phyloP scores from a whole-genome alignment of 768 basidiomycete species.

The Nevesoporus exiguus region DNA sequence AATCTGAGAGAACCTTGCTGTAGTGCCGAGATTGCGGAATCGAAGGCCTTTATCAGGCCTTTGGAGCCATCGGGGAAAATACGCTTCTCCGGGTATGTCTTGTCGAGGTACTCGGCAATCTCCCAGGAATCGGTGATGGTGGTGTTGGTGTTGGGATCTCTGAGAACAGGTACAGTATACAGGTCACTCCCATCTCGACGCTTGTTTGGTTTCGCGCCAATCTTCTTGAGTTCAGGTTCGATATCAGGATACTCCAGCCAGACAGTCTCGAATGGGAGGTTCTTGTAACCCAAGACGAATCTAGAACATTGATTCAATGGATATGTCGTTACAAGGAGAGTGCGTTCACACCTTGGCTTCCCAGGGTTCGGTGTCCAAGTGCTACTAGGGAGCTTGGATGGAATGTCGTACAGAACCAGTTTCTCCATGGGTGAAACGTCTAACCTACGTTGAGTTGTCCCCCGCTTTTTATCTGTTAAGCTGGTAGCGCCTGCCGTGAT shows the following conservation, averaged over 20 bases:
- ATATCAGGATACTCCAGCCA: constrained; percentile 37
- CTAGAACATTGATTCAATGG: constrained; percentile 15
- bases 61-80: constrained; percentile 23
- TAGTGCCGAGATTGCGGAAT: background rate
- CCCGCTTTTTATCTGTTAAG: constrained; percentile 3
- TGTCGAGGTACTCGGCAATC: constrained; percentile 38
- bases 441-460: background rate
- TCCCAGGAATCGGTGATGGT: constrained; percentile 30
- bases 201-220: constrained; percentile 25
- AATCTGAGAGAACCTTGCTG: constrained; percentile 5
- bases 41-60: constrained; percentile 22
- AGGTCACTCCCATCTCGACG: constrained; percentile 13
- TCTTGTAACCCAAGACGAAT: constrained; percentile 31
- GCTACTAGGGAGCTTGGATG: constrained; percentile 29
- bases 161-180: constrained; percentile 35
- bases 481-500: no score
- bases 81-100: constrained; percentile 31
- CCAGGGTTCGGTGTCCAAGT: constrained; percentile 37
- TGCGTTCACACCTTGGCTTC: constrained; percentile 33
- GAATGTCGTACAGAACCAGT: constrained; percentile 37
- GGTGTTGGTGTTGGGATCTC: constrained; percentile 29
- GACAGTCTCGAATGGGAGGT: constrained; percentile 30
- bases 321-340: background rate
- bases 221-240: constrained; percentile 18
- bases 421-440: constrained; percentile 19